A percentile compares a stretch with the other conserved stretches of the same genome.
Conservation (phyloP, 2,329 filamentous ascomycete genomes). For the Exophiala xenobiotica region DNA sequence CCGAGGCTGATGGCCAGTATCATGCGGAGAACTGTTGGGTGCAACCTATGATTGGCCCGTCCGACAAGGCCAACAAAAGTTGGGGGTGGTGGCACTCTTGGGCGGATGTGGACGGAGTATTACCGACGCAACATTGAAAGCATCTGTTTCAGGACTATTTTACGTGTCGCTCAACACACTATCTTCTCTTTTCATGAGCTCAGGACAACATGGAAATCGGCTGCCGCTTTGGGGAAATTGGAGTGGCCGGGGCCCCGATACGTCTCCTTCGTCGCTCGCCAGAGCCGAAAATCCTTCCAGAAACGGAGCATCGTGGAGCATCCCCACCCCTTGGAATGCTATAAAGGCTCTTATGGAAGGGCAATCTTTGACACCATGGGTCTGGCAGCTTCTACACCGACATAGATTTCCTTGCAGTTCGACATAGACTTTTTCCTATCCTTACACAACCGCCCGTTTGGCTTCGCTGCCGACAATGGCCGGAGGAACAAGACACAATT, state of each 20-base stretch:
- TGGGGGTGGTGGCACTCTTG: too few species aligned
- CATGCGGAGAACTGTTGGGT: neutral
- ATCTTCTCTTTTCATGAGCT: too few species aligned
- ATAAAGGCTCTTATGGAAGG: neutral
- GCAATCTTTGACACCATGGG: neutral
- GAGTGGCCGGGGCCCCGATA: neutral
- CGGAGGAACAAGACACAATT: constrained; percentile 10
- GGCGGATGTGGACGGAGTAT: too few species aligned
- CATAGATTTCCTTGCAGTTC: neutral
- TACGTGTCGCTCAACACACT: too few species aligned
- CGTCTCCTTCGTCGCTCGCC: neutral
- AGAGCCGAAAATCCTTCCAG: neutral
- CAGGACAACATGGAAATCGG: neutral
- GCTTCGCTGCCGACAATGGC: neutral
- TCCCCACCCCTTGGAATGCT: neutral
- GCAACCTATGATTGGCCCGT: neutral
- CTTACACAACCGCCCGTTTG: neutral
- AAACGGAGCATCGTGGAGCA: neutral
- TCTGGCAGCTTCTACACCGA: neutral
- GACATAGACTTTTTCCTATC: neutral
- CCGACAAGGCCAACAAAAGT: neutral
- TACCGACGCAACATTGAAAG: too few species aligned
- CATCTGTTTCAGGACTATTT: too few species aligned
- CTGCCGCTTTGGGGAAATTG: neutral
- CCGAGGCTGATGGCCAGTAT: neutral